These are phyloP conservation scores for Phialophora chinensis DNA, from an alignment of 2,329 filamentous ascomycete genomes.

Conservation along the genomic window DNA sequence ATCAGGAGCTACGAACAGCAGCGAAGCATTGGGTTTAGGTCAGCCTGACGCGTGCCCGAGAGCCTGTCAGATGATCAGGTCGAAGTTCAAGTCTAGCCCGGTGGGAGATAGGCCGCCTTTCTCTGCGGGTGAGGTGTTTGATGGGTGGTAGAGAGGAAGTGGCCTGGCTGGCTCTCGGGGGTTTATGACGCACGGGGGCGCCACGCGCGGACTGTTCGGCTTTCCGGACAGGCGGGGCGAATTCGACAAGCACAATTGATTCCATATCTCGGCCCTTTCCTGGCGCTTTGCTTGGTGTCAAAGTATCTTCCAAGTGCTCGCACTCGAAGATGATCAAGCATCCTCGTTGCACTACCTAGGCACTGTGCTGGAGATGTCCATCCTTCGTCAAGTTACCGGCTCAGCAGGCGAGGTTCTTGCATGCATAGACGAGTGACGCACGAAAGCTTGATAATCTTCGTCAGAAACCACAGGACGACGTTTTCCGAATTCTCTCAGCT, in stretches of 20 bases:
- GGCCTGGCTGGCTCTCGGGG: neutral
- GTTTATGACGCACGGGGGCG: constrained; percentile 3
- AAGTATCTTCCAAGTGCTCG: no score
- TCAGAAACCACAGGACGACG: neutral
- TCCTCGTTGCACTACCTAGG: no score
- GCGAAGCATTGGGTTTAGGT: constrained; percentile 20
- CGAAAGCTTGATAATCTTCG: constrained; percentile 12
- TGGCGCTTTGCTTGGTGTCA: no score
- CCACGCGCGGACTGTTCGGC: constrained; percentile 5
- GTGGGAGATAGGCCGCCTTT: neutral
- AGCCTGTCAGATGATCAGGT: constrained; percentile 11
- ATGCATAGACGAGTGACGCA: no score
- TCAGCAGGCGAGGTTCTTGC: no score
- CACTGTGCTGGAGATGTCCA: no score
- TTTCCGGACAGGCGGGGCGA: neutral
- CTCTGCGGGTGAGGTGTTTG: constrained; percentile 5
- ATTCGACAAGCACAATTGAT: neutral
- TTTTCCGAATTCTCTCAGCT: neutral
- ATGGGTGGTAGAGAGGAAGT: neutral
- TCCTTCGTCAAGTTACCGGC: no score
- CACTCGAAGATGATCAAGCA: no score
- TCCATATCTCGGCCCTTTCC: no score
- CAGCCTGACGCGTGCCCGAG: constrained; percentile 17
- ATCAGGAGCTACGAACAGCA: constrained; percentile 9
- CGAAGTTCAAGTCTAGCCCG: neutral